Percentiles rank a stretch among this genome's conserved stretches.
These are phyloP conservation scores for Zea mays DNA, from an alignment of 176 grass and related monocot species.

Conservation along the genomic window Zm-B73-REFERENCE-NAM-5.0 NC_050103.1:123016501-123017000, in stretches of 20 bases:
- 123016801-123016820: background rate
- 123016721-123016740: background rate
- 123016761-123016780: conserved; percentile 2
- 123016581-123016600: too few relatives aligned
- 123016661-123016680: background rate
- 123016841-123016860: too few relatives aligned
- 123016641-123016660: background rate
- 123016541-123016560: too few relatives aligned
- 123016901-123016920: too few relatives aligned
- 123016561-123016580: too few relatives aligned
- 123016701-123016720: background rate
- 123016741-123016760: background rate
- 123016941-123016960: background rate
- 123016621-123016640: background rate
- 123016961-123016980: background rate
- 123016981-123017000: background rate
- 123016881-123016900: background rate
- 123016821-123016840: too few relatives aligned
- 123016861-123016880: background rate
- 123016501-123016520: background rate
- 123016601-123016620: too few relatives aligned
- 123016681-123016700: background rate
- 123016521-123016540: too few relatives aligned
- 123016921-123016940: background rate
- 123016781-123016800: conserved; percentile 1